Evolutionary conservation across 1,284 basidiomycete genomes (phyloP).

Genomic region (Fomes fomentarius): DNA sequence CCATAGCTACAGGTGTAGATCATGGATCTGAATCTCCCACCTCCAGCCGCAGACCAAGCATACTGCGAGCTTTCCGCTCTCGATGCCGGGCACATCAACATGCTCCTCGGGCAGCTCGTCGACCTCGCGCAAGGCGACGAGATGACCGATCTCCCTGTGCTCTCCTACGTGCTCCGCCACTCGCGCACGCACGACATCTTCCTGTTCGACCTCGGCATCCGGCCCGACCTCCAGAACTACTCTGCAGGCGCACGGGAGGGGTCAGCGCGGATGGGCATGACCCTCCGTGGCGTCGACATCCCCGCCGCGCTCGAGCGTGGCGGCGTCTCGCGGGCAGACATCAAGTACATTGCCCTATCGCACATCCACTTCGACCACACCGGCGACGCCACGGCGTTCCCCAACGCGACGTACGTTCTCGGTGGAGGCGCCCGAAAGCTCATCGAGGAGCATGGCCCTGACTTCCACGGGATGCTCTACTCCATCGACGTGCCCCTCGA

Average conservation of each 20-base stretch:
- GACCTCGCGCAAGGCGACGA: constrained; percentile 35
- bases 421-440: constrained; percentile 29
- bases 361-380: constrained; percentile 52
- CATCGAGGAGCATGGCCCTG: constrained; percentile 30
- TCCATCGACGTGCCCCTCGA: constrained; percentile 15
- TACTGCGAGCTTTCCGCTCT: constrained; percentile 48
- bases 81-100: constrained; percentile 45
- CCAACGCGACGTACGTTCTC: constrained; percentile 48
- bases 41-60: constrained; percentile 16
- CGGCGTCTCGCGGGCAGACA: constrained; percentile 43
- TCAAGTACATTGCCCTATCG: constrained; percentile 51
- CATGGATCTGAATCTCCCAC: constrained; percentile 12
- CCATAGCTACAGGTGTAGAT: neutral
- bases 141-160: constrained; percentile 37
- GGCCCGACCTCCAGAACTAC: constrained; percentile 38
- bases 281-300: constrained; percentile 41
- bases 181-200: constrained; percentile 40
- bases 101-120: constrained; percentile 42
- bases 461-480: constrained; percentile 23
- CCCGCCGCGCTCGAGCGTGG: constrained; percentile 51
- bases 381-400: constrained; percentile 50
- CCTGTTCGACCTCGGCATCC: constrained; percentile 57
- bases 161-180: constrained; percentile 53
- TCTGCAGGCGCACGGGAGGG: constrained; percentile 11
- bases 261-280: constrained; percentile 12